phyloP scores from a whole-genome alignment of 176 grass and related monocot species.

The Carex pumila region DNA sequence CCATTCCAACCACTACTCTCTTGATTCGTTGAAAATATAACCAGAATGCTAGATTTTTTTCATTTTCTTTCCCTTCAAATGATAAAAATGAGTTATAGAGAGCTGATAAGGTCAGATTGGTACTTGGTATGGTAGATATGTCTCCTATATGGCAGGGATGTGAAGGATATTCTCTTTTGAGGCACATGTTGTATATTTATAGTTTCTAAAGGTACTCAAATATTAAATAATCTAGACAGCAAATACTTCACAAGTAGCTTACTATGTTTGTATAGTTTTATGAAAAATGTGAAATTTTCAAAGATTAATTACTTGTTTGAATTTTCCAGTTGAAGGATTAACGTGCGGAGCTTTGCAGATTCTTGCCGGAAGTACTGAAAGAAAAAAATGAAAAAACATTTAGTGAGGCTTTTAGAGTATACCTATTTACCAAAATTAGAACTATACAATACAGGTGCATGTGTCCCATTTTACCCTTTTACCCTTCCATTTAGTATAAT shows the following conservation, averaged over 20 bases:
- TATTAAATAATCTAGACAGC: not conserved
- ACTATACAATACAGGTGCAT: not conserved
- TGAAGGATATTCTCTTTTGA: not conserved
- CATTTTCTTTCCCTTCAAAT: not conserved
- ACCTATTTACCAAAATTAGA: not conserved
- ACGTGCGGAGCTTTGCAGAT: constrained; percentile 52
- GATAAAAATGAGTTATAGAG: not conserved
- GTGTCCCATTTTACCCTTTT: not conserved
- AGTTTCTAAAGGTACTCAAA: not conserved
- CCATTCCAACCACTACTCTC: not conserved
- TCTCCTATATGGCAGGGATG: not conserved
- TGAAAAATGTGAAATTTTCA: not conserved
- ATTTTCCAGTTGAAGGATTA: constrained; percentile 54
- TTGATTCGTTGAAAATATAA: not conserved
- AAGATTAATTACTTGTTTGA: constrained; percentile 58
- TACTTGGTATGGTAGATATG: not conserved
- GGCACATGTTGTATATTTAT: not conserved
- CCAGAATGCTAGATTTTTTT: not conserved
- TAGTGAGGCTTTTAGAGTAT: not conserved
- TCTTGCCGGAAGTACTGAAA: constrained; percentile 85
- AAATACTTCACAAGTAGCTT: not conserved
- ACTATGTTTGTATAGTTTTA: not conserved
- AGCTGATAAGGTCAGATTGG: not conserved
- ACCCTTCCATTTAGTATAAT: not conserved
- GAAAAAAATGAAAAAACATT: not conserved